These are phyloP conservation scores for Oryza glumipatula DNA, from an alignment of 176 grass and related monocot species.

Conservation along the genomic window DNA sequence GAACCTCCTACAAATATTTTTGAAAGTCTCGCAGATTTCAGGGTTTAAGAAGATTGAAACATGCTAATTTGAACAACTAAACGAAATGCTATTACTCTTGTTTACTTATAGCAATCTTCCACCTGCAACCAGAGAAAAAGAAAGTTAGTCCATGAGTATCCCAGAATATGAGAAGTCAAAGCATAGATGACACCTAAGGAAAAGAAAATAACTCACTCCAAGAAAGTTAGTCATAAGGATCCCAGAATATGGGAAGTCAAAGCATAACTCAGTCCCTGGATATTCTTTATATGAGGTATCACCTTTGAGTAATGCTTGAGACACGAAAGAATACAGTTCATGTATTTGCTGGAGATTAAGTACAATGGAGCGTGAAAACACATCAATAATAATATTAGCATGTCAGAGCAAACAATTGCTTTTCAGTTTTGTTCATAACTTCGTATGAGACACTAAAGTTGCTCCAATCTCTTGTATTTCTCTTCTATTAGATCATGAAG, in stretches of 20 bases:
- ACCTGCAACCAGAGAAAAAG: background rate
- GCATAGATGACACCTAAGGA: background rate
- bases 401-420: background rate
- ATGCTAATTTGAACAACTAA: background rate
- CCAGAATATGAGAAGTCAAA: background rate
- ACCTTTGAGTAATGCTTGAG: background rate
- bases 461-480: background rate
- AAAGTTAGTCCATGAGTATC: background rate
- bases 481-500: background rate
- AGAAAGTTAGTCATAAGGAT: no score
- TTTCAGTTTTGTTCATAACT: background rate
- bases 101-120: background rate
- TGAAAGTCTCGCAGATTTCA: background rate
- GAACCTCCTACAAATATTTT: no score
- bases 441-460: background rate
- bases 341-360: background rate
- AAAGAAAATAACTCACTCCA: background rate
- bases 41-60: background rate
- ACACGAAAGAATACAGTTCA: background rate
- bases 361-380: background rate
- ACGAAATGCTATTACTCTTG: background rate
- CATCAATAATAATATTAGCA: background rate
- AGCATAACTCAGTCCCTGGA: background rate
- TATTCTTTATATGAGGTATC: background rate
- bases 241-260: no score